These are phyloP conservation scores for Sporothrix brunneoviolacea DNA, from an alignment of 2,329 filamentous ascomycete species.

Conservation along the genomic window DNA sequence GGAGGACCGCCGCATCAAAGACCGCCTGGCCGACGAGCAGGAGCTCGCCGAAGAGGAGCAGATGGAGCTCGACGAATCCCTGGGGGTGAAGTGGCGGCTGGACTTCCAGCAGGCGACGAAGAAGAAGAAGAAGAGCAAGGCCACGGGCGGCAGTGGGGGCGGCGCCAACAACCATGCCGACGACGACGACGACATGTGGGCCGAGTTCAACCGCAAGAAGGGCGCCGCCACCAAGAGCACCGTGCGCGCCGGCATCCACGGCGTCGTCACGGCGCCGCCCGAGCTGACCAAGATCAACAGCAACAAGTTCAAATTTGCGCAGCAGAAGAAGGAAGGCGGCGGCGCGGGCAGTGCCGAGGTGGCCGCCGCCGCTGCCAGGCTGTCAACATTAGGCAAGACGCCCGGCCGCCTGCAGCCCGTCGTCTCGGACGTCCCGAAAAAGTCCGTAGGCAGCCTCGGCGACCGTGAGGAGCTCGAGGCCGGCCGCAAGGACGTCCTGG, in stretches of 20 bases:
- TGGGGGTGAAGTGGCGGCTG: slow-evolving; percentile 42
- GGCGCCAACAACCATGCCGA: slow-evolving; percentile 3
- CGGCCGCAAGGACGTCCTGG: too few species aligned
- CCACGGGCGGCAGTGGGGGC: slow-evolving; percentile 21
- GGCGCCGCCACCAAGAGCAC: slow-evolving; percentile 41
- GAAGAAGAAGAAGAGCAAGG: slow-evolving; percentile 38
- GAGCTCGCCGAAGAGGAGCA: slow-evolving; percentile 59
- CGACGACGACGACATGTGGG: slow-evolving; percentile 65
- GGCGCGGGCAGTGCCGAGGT: slow-evolving; percentile 1
- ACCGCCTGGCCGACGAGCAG: slow-evolving; percentile 58
- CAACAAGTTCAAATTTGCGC: slow-evolving; percentile 50
- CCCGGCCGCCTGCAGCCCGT: too few species aligned
- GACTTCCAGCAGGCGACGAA: slow-evolving; percentile 37
- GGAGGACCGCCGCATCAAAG: slow-evolving; percentile 56
- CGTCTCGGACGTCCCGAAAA: too few species aligned
- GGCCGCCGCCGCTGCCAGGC: not conserved
- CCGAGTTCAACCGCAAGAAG: slow-evolving; percentile 60
- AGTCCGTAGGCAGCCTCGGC: too few species aligned
- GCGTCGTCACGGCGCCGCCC: slow-evolving; percentile 69
- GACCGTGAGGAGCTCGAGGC: too few species aligned
- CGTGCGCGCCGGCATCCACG: slow-evolving; percentile 36
- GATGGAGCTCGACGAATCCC: slow-evolving; percentile 49
- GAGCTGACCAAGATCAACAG: slow-evolving; percentile 55
- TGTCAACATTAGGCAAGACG: too few species aligned
- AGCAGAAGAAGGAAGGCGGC: slow-evolving; percentile 25